Base-by-base conservation (phyloP, 192 early-diverging fungal genomes). In the Rhizophlyctis rosea region DNA sequence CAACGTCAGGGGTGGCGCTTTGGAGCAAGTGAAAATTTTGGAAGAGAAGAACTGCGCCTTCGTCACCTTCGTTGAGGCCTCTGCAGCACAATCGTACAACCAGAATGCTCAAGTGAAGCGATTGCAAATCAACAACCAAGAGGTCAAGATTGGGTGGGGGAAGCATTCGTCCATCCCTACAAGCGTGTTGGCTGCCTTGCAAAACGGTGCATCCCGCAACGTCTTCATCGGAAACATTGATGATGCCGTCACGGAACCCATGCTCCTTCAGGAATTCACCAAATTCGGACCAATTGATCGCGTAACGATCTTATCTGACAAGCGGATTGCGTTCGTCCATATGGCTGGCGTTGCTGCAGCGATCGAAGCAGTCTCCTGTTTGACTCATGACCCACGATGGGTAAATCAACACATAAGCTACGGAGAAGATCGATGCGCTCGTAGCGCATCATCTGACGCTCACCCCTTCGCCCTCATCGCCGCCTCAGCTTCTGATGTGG, bases 371-470 rank as follows among this genome's bases (percentile, higher is more conserved):
- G 89, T 93, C 21, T 67, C 72, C 21, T 68, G 64, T 1, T 57
- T 95, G 54, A 77, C 84, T 13, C 69, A 61, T 4, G 82, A 88
- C 24, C 50, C 77, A 0, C 62, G 69, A 28, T 93, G 87, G 80
- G 44, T 65, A 11, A 71, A 70, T 48, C 73, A 80, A 31, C 74
- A 87, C 30, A 68, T 95, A 30, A 79, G 84, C 55, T 95, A 88
- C 74, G 92, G 92, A 39, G 90, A 87, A 69, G 92, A 95, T 77
- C 76, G 91, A 31, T 95, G 91, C 61, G 81, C 84, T n/a, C n/a
- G n/a, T n/a, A n/a, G n/a, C n/a, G n/a, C n/a, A n/a, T n/a, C n/a
- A n/a, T n/a, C n/a, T n/a, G n/a, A n/a, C n/a, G n/a, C n/a, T n/a
- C n/a, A n/a, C n/a, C n/a, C n/a, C n/a, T n/a, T n/a, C n/a, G n/a